Conservation (phyloP, 2,329 filamentous ascomycete genomes). For the Septoria petroselini region DNA sequence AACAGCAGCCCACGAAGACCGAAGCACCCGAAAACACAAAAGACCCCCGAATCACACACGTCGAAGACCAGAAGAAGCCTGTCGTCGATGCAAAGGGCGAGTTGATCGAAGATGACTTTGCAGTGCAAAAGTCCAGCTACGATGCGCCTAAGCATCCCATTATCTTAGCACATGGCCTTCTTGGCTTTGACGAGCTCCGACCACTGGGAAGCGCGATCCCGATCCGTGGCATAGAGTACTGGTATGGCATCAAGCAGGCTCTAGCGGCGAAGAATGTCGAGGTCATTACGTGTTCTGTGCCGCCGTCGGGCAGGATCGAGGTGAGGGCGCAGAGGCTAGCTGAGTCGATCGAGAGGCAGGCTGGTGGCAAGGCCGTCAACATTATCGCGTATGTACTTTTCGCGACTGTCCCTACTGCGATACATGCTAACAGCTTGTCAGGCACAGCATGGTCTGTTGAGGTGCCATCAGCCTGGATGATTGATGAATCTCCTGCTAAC, state of each 20-base stretch:
- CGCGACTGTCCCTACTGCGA: no score
- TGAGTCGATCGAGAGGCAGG: constrained; percentile 52
- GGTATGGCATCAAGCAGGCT: constrained; percentile 62
- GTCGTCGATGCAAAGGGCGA: constrained; percentile 22
- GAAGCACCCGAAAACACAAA: constrained; percentile 14
- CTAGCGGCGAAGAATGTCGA: constrained; percentile 55
- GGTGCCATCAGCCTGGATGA: not conserved
- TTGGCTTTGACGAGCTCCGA: constrained; percentile 63
- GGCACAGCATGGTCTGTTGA: constrained; percentile 25
- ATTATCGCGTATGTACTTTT: constrained; percentile 57
- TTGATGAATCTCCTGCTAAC: constrained; percentile 21
- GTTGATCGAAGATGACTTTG: constrained; percentile 56
- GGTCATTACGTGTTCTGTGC: constrained; percentile 60
- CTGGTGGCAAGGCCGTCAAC: constrained; percentile 58
- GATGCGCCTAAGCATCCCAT: constrained; percentile 55
- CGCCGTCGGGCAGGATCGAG: constrained; percentile 59
- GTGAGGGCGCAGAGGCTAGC: constrained; percentile 54
- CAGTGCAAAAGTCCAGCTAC: constrained; percentile 57
- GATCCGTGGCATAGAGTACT: constrained; percentile 55
- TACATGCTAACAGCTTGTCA: constrained; percentile 18
- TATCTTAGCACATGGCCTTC: constrained; percentile 62
- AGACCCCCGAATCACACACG: constrained; percentile 28
- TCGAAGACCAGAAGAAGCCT: constrained; percentile 14
- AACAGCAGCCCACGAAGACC: constrained; percentile 3
- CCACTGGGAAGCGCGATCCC: constrained; percentile 52